Evolutionary conservation across 768 basidiomycete genomes (phyloP).

Genomic region (Sarcomyxa edulis): DNA sequence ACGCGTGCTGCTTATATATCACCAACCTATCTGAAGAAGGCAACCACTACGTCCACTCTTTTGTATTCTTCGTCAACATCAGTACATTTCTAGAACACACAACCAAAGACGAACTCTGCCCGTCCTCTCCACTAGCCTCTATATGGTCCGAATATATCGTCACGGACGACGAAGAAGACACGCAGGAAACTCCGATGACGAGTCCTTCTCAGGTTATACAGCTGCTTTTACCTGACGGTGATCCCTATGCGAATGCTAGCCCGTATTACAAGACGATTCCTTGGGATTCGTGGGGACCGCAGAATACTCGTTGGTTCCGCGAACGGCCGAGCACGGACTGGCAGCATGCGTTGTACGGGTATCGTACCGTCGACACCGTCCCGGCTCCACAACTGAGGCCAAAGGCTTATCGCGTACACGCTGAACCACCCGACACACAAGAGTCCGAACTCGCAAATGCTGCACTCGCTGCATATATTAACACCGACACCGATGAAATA

Average conservation of each 20-base stretch:
- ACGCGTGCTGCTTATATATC: slow-evolving; percentile 44
- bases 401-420: not conserved
- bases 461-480: slow-evolving; percentile 10
- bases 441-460: slow-evolving; percentile 4
- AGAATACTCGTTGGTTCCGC: slow-evolving; percentile 49
- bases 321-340: slow-evolving; percentile 46
- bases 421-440: not conserved
- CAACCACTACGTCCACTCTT: slow-evolving; percentile 36
- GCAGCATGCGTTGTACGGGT: slow-evolving; percentile 50
- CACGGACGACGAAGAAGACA: no score
- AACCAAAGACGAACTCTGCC: slow-evolving; percentile 8
- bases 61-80: slow-evolving; percentile 45
- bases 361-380: slow-evolving; percentile 44
- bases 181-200: no score
- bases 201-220: no score
- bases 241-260: slow-evolving; percentile 16
- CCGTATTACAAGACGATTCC: slow-evolving; percentile 21
- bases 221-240: no score
- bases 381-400: slow-evolving; percentile 5
- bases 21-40: slow-evolving; percentile 34
- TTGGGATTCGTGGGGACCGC: slow-evolving; percentile 49
- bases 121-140: slow-evolving; percentile 5
- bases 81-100: slow-evolving; percentile 30
- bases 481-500: slow-evolving; percentile 8
- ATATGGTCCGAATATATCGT: no score